A percentile compares a stretch with the other conserved stretches of the same genome.
Conservation (phyloP, 2,329 filamentous ascomycete genomes). For the Reticulascus tulasneorum region DNA sequence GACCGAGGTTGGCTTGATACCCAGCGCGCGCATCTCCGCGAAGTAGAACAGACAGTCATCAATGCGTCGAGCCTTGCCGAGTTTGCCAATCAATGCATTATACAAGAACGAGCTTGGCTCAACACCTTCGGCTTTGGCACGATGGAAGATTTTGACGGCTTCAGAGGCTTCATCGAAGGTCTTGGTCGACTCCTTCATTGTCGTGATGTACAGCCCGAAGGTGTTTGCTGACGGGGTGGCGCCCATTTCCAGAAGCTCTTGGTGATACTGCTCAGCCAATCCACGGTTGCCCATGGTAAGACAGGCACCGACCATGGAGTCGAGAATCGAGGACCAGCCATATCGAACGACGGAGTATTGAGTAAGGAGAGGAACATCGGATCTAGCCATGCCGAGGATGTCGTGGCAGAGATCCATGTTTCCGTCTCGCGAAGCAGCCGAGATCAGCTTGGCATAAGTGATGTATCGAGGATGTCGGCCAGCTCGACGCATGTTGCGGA, state of each 20-base stretch:
- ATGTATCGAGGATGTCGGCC: slow-evolving; percentile 93
- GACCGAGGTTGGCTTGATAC: slow-evolving; percentile 92
- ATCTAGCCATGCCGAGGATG: slow-evolving; percentile 82
- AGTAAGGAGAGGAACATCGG: slow-evolving; percentile 78
- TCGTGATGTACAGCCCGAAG: slow-evolving; percentile 98
- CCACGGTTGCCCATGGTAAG: slow-evolving; percentile 77
- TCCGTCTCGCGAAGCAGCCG: slow-evolving; percentile 78
- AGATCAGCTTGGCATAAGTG: slow-evolving; percentile 93
- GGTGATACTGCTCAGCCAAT: slow-evolving; percentile 81
- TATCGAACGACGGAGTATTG: slow-evolving; percentile 87
- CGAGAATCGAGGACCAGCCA: slow-evolving; percentile 93
- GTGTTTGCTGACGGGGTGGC: slow-evolving; percentile 93
- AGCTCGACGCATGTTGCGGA: slow-evolving; percentile 89
- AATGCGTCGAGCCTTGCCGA: slow-evolving; percentile 95
- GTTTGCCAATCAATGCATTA: slow-evolving; percentile 96
- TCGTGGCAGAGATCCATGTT: slow-evolving; percentile 81
- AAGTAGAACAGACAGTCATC: slow-evolving; percentile 99
- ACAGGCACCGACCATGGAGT: slow-evolving; percentile 93
- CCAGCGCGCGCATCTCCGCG: slow-evolving; percentile 89
- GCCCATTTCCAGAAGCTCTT: slow-evolving; percentile 87
- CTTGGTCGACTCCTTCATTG: slow-evolving; percentile 92
- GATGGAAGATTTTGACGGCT: slow-evolving; percentile 94
- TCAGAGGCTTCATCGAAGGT: slow-evolving; percentile 97
- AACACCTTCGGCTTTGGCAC: slow-evolving; percentile 88
- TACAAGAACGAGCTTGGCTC: slow-evolving; percentile 96